Evolutionary conservation across 1,284 basidiomycete species (phyloP).

Genomic region (Polyporus tsugae): DNA sequence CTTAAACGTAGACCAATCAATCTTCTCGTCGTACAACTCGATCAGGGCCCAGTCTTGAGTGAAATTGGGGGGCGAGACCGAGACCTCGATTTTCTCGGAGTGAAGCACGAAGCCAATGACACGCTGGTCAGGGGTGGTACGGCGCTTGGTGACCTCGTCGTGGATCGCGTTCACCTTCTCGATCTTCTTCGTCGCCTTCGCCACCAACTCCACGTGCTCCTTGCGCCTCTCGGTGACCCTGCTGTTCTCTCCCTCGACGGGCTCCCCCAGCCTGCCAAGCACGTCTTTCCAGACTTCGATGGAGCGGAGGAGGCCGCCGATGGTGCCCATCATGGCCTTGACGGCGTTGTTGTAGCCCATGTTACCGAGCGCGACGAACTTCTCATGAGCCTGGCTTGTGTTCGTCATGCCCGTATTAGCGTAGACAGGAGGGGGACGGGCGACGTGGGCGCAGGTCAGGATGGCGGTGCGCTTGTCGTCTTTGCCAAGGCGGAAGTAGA

Average conservation of each 20-base stretch:
- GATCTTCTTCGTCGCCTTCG: conserved; percentile 38
- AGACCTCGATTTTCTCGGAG: conserved; percentile 39
- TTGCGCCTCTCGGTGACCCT: conserved; percentile 38
- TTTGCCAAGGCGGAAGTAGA: conserved; percentile 43
- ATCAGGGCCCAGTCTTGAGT: conserved; percentile 45
- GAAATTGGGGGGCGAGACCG: conserved; percentile 33
- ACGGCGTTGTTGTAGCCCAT: conserved; percentile 41
- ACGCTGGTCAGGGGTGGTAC: conserved; percentile 37
- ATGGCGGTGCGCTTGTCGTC: conserved; percentile 40
- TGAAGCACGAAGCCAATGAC: conserved; percentile 47
- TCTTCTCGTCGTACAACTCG: conserved; percentile 40
- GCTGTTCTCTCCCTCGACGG: conserved; percentile 36
- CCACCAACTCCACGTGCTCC: conserved; percentile 36
- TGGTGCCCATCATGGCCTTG: conserved; percentile 39
- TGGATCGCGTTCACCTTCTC: conserved; percentile 20
- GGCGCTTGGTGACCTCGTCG: conserved; percentile 38
- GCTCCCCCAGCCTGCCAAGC: conserved; percentile 34
- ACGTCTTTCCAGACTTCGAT: neutral
- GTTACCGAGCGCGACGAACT: conserved; percentile 47
- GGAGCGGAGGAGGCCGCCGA: neutral
- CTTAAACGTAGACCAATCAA: conserved; percentile 41
- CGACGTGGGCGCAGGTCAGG: conserved; percentile 48
- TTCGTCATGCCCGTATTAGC: conserved; percentile 39
- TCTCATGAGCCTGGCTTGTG: conserved; percentile 41
- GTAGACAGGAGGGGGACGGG: conserved; percentile 30